These are phyloP conservation scores for Amanita polypyramis DNA, from an alignment of 768 basidiomycete genomes.

Conservation along the genomic window DNA sequence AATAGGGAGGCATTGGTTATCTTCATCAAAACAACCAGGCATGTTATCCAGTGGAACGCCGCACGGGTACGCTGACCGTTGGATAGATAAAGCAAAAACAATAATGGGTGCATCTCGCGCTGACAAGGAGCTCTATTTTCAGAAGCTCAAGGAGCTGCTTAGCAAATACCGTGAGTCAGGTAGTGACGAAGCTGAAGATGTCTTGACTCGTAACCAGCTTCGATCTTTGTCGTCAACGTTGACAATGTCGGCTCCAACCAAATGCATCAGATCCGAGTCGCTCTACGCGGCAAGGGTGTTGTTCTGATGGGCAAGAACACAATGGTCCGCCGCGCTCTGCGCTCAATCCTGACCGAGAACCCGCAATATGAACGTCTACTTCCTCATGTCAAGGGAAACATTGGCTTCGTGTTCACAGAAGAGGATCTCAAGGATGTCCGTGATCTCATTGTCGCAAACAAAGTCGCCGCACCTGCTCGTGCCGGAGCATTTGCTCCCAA, in stretches of 20 bases:
- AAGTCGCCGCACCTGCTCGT: slow-evolving; percentile 97
- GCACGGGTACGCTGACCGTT: neutral
- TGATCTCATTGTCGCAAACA: slow-evolving; percentile 89
- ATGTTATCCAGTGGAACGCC: neutral
- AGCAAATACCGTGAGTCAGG: slow-evolving; percentile 69
- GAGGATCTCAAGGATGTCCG: slow-evolving; percentile 91
- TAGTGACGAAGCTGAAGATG: neutral
- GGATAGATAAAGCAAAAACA: slow-evolving; percentile 20
- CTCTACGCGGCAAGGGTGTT: slow-evolving; percentile 92
- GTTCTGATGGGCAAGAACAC: slow-evolving; percentile 99
- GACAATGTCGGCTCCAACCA: slow-evolving; percentile 99
- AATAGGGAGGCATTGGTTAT: slow-evolving; percentile 79
- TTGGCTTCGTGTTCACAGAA: slow-evolving; percentile 97
- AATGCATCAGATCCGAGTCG: slow-evolving; percentile 94
- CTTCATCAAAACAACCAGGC: slow-evolving; percentile 15
- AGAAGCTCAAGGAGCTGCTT: slow-evolving; percentile 89
- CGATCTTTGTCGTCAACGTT: slow-evolving; percentile 98
- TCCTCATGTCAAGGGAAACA: slow-evolving; percentile 93
- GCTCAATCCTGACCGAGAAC: slow-evolving; percentile 78
- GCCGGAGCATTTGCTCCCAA: slow-evolving; percentile 92
- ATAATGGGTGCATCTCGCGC: slow-evolving; percentile 89
- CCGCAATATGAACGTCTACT: slow-evolving; percentile 96
- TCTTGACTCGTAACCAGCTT: slow-evolving; percentile 43
- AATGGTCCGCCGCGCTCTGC: slow-evolving; percentile 98
- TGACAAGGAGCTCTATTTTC: slow-evolving; percentile 87